Base-by-base conservation (phyloP, 2,329 filamentous ascomycete genomes). In the Fusarium xyrophilum region DNA sequence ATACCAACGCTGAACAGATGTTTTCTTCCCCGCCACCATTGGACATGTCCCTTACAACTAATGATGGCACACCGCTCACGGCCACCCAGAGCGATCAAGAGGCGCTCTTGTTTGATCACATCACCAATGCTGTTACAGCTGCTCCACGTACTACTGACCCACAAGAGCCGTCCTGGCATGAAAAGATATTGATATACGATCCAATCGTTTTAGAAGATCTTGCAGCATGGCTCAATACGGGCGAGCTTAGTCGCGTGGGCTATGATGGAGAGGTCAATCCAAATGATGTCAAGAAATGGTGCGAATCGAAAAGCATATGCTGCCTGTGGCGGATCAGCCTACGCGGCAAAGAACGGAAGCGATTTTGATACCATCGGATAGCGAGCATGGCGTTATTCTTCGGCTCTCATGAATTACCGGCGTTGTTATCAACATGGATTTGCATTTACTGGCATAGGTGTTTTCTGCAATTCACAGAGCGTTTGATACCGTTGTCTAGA, bases 111-210 rank as follows among this genome's bases (percentile, higher is more conserved):
- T 88, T 88, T 65, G 72, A 73, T 28, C 77, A 82, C 67, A 88
- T 91, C 53, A 86, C 85, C 1, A 79, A 80, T 39, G 88, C 87
- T 2, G 80, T 91, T 13, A 84, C 74, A 12, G 79, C 80, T 2
- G 81, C 83, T 7, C 83, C 87, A 6, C 82, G 81, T 15, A 82
- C 85, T 1, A 81, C 72, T 7, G 81, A 89, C 67, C 79, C 83
- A 2, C 67, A 68, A 10, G 76, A 84, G 5, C 88, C 88, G 17
- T 93, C 88, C 4, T 98, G 94, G 92, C 85, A 96, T 72, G 93
- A 98, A 79, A 96, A 93, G 80, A 97, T 99, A 47, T 82, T 98
- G 9, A 87, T 98, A 76, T 98, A 96, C 76, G 94, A 98, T 73
- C 93, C 95, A 0, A 91, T 99, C 43, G 85, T 96, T 3, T 79